Evolutionary conservation across 108 stramenopile genomes (phyloP), one percentile per base, ranked within the genome.

Genomic region (Poteriospumella lacustris): DNA sequence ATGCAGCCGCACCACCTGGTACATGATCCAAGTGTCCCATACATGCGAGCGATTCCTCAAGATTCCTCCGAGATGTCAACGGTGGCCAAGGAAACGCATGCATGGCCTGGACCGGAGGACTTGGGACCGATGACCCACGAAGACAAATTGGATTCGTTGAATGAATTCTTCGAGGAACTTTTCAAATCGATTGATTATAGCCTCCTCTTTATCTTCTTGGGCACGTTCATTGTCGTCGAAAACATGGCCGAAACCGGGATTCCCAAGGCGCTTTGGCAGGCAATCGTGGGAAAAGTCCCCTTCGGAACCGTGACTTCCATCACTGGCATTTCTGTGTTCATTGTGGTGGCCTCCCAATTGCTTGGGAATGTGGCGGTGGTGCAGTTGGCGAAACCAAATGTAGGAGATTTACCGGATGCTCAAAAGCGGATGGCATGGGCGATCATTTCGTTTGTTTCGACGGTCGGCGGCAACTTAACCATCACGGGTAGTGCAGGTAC

Each of bases 281-380:
- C 9, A 5, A 42, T 73, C 9, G 70, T 73, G 15, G 70, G 70
- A 26, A 73, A 5, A 38, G 36, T 9, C 38, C 70, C 70, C 28
- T 73, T 76, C 44, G n/a, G 38, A 28, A 76, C 56, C n/a, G 34
- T 58, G 28, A n/a, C 1, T 33, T 58, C 76, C n/a, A 36, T 52
- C 1, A 12, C 26, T 33, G 26, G 12, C 24, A 76, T 58, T 28
- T 52, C 12, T 29, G 70, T 24, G 26, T 73, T 73, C 36, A 31
- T 73, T 56, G 3, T 73, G 42, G 9, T 73, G 26, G 28, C 70
- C 9, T 73, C 70, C 9, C 70, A 73, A 24, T 38, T 73, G 5
- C 70, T 73, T 56, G 70, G 70, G 24, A 73, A 73, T 56, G 70
- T 73, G 5, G 70, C 70, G 5, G 70, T 73, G 9, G 41, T 73